Conservation (phyloP, 78 protist genomes). For the Monocercomonoides exilis region DNA sequence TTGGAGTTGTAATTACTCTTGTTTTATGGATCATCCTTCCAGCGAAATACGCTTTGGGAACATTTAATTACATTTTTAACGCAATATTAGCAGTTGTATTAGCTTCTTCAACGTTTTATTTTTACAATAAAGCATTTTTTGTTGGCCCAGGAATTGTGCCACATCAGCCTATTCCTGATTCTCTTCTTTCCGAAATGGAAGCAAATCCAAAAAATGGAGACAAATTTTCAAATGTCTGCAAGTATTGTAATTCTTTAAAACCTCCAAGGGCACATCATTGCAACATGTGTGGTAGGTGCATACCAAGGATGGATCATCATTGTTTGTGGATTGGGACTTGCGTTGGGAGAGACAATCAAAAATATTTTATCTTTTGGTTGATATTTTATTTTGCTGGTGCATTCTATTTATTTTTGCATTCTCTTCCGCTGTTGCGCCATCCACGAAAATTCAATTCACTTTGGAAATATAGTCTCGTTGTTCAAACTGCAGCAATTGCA, state of each 20-base stretch:
- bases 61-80: too few species aligned
- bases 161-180: not conserved
- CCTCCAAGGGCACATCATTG: not conserved
- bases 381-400: not conserved
- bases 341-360: conserved; percentile 6
- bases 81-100: too few species aligned
- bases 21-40: too few species aligned
- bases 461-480: not conserved
- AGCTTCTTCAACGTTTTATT: too few species aligned
- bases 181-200: not conserved
- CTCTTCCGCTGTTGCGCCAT: not conserved
- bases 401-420: not conserved
- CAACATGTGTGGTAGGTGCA: not conserved
- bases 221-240: not conserved
- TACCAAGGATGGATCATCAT: conserved; percentile 1
- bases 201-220: not conserved
- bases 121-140: not conserved
- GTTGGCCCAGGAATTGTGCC: not conserved
- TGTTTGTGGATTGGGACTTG: not conserved
- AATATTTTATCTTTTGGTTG: not conserved
- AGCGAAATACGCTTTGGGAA: too few species aligned
- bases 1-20: too few species aligned
- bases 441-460: not conserved
- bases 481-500: not conserved
- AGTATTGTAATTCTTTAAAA: not conserved